Conservation (phyloP, 2,329 filamentous ascomycete species). For the Scedosporium dehoogii region DNA sequence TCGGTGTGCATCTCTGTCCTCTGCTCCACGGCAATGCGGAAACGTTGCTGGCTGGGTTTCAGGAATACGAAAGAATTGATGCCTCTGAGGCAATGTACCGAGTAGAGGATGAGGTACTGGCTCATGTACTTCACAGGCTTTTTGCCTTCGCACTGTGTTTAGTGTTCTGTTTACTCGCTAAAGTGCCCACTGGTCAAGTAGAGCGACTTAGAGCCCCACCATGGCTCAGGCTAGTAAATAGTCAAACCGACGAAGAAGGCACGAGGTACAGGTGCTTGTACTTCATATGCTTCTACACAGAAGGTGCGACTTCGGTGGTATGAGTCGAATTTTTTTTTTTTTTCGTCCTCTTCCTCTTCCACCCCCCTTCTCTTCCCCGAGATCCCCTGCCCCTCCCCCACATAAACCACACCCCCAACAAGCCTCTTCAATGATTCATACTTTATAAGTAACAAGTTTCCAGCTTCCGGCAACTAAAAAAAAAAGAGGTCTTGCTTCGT, state of each 20-base stretch:
- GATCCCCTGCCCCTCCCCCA: slow-evolving; percentile 13
- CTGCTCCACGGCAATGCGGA: too few relatives aligned
- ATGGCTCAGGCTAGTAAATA: not conserved
- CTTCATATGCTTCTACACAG: not conserved
- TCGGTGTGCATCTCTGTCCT: too few relatives aligned
- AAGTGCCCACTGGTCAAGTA: not conserved
- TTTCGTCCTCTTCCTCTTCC: not conserved
- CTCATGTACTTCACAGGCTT: too few relatives aligned
- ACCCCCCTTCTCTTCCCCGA: not conserved
- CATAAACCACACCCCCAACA: slow-evolving; percentile 7
- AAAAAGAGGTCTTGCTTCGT: slow-evolving; percentile 11
- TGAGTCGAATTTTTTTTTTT: not conserved
- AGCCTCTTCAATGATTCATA: slow-evolving; percentile 4
- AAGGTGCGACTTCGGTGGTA: slow-evolving; percentile 1
- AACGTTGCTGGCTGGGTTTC: too few relatives aligned
- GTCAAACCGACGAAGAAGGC: too few relatives aligned
- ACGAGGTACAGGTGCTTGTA: not conserved
- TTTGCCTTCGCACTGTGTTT: not conserved
- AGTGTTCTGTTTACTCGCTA: not conserved
- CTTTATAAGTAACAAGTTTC: slow-evolving; percentile 1
- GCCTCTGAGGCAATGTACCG: too few relatives aligned
- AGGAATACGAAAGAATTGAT: too few relatives aligned
- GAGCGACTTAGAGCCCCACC: not conserved
- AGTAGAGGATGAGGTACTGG: too few relatives aligned
- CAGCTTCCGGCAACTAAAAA: slow-evolving; percentile 8